Conservation (phyloP, 805 yeast species). For the Lipomyces sp. region DNA sequence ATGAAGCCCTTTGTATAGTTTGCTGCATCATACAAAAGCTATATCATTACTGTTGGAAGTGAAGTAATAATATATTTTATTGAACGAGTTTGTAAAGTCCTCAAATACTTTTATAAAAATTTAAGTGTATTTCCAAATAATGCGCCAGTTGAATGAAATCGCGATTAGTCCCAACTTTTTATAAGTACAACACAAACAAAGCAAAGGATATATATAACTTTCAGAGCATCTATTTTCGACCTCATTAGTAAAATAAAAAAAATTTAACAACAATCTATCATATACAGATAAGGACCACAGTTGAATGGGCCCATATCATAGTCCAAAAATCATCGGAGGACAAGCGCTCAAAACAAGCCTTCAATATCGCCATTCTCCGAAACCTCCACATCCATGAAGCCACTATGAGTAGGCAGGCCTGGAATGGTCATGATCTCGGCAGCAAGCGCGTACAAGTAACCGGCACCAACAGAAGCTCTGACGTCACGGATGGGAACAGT, state of each 20-base stretch:
- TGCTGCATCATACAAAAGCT: no score
- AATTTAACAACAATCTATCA: neutral
- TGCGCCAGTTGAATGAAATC: conserved; percentile 32
- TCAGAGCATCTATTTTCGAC: no score
- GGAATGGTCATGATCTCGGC: conserved; percentile 98
- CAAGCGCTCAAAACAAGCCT: conserved; percentile 66
- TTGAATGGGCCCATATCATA: conserved; percentile 14
- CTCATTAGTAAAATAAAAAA: neutral
- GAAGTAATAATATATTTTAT: no score
- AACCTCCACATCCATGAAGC: conserved; percentile 95
- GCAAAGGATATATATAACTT: neutral
- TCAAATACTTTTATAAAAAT: no score
- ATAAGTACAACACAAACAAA: neutral
- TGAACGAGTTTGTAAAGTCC: no score
- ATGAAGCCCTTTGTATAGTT: no score
- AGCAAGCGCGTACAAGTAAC: conserved; percentile 91
- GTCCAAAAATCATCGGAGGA: neutral
- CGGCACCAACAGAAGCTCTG: conserved; percentile 94
- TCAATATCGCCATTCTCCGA: conserved; percentile 86
- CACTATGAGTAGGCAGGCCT: conserved; percentile 93
- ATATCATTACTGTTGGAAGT: no score
- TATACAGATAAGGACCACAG: conserved; percentile 5
- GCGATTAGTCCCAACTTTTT: conserved; percentile 19
- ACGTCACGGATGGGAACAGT: conserved; percentile 92
- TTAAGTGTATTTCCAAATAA: neutral